phyloP scores from a whole-genome alignment of 2,329 filamentous ascomycete species.

The Sporothrix mexicana region DNA sequence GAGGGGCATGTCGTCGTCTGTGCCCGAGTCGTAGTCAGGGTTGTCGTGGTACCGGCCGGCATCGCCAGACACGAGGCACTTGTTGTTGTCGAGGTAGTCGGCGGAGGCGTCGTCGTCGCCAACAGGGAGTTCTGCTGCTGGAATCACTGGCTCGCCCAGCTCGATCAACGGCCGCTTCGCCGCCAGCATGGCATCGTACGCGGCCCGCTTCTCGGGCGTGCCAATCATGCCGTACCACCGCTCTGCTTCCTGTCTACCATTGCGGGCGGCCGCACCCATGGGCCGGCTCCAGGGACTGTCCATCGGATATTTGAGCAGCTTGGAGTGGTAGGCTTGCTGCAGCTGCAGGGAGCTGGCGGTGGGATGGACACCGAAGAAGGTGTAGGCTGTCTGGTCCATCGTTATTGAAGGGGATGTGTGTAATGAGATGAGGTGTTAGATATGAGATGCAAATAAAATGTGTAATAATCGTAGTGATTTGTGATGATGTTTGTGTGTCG shows the following conservation, averaged over 20 bases:
- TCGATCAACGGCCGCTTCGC: neutral
- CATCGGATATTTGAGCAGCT: neutral
- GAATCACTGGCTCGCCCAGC: too few relatives aligned
- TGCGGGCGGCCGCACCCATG: conserved; percentile 1
- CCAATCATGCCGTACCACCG: conserved; percentile 21
- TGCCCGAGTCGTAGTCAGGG: neutral
- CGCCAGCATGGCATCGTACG: conserved; percentile 7
- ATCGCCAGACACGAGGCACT: too few relatives aligned
- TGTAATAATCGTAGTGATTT: neutral
- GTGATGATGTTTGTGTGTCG: neutral
- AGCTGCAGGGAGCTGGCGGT: neutral
- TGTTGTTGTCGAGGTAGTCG: too few relatives aligned
- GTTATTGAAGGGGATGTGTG: too few relatives aligned
- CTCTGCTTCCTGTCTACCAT: conserved; percentile 15
- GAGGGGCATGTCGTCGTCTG: neutral
- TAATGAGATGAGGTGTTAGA: neutral
- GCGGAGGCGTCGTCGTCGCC: too few relatives aligned
- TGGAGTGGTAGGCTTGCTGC: neutral
- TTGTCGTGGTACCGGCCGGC: too few relatives aligned
- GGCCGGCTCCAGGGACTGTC: conserved; percentile 12
- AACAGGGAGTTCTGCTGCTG: too few relatives aligned
- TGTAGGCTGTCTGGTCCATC: conserved; percentile 22
- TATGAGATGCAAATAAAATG: neutral
- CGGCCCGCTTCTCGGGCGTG: neutral
- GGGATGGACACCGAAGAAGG: conserved; percentile 18